A percentile compares a stretch with the other conserved stretches of the same genome.
Conservation (phyloP, 768 basidiomycete genomes). For the Lactarius tabidus region DNA sequence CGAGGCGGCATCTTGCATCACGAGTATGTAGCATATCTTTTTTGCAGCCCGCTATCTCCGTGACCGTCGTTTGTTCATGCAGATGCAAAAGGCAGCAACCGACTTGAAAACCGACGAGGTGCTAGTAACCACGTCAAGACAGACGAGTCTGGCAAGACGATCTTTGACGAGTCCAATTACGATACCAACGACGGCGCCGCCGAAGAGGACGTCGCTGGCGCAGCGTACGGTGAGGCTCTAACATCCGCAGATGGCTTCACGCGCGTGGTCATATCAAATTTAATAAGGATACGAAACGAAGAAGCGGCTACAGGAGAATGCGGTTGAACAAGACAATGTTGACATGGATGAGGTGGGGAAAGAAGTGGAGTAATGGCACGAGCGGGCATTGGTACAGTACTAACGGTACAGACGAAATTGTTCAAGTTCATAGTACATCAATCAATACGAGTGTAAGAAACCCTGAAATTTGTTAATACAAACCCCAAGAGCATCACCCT, state of each 20-base stretch:
- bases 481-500: too few relatives aligned
- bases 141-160: conserved; percentile 79
- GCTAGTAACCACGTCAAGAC: conserved; percentile 83
- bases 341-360: conserved; percentile 70
- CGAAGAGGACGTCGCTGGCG: conserved; percentile 57
- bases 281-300: conserved; percentile 97
- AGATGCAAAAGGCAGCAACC: conserved; percentile 42
- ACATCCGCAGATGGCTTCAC: conserved; percentile 88
- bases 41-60: not conserved
- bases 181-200: conserved; percentile 42
- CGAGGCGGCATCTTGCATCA: conserved; percentile 68
- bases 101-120: conserved; percentile 81
- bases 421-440: too few relatives aligned
- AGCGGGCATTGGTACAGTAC: conserved; percentile 92
- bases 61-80: conserved; percentile 31
- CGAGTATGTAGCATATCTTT: conserved; percentile 51
- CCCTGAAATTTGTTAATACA: too few relatives aligned
- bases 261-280: conserved; percentile 87
- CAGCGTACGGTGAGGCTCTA: conserved; percentile 78
- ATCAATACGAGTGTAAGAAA: too few relatives aligned
- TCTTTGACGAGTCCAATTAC: conserved; percentile 58
- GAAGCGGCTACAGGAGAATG: conserved; percentile 74
- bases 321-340: conserved; percentile 52
- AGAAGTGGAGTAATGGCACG: conserved; percentile 52
- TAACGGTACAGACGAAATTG: conserved; percentile 58